Evolutionary conservation across 139 green algal species (phyloP).

Genomic region (Chlorella sp.): DNA sequence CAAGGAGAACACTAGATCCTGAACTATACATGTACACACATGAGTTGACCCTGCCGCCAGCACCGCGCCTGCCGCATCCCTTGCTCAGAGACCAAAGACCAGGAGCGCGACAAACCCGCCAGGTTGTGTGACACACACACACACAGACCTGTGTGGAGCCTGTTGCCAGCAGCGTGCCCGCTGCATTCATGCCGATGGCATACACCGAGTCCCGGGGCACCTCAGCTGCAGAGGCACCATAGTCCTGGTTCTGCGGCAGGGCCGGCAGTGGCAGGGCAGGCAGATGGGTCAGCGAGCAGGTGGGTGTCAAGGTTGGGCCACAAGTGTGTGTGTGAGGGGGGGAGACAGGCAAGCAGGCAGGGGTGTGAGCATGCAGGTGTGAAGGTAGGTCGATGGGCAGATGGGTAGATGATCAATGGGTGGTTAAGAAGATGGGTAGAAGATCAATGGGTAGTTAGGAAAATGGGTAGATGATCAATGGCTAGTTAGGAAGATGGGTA

Average conservation of each 20-base stretch:
- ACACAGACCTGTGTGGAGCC: conserved; percentile 68
- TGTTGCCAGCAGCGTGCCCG: conserved; percentile 72
- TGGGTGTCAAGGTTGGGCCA: background rate
- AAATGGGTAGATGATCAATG: too few species aligned
- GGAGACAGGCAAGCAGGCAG: too few species aligned
- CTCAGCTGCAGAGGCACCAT: background rate
- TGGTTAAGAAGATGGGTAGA: too few species aligned
- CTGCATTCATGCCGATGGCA: conserved; percentile 71
- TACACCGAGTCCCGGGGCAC: conserved; percentile 75
- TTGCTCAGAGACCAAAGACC: too few species aligned
- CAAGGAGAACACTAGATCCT: background rate
- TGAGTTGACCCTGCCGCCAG: background rate
- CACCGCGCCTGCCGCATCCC: background rate
- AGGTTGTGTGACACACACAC: background rate
- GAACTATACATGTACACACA: background rate
- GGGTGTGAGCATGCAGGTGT: background rate
- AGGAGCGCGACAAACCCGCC: background rate
- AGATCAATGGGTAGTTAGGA: too few species aligned
- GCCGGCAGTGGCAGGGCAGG: background rate
- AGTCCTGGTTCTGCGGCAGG: background rate
- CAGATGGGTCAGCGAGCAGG: background rate
- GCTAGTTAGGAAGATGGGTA: too few species aligned
- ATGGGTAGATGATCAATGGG: too few species aligned
- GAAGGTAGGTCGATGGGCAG: background rate
- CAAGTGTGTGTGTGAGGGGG: background rate